phyloP scores from a whole-genome alignment of 257 asterid species.

The Solanum pinnatisectum region DNA sequence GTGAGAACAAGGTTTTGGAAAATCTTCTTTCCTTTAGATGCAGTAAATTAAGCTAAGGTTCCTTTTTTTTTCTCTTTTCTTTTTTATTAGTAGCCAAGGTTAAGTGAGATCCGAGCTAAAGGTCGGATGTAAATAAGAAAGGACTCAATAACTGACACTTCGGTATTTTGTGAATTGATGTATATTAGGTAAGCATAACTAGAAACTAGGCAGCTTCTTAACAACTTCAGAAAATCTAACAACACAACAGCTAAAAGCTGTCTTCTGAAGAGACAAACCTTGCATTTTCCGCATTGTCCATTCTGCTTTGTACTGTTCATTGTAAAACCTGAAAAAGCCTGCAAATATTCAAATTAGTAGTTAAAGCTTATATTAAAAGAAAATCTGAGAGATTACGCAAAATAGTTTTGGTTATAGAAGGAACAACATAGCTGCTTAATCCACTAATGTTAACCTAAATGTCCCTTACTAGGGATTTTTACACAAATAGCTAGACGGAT shows the following conservation, averaged over 20 bases:
- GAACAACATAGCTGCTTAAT: background rate
- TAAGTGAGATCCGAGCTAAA: background rate
- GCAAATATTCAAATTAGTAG: constrained; percentile 7
- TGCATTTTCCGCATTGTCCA: constrained; percentile 14
- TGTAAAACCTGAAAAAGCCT: constrained; percentile 28
- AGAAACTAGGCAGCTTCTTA: background rate
- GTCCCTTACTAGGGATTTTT: background rate
- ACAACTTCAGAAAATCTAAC: background rate
- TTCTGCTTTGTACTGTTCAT: background rate
- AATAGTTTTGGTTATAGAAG: background rate
- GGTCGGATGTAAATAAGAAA: background rate
- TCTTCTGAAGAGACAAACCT: constrained; percentile 22
- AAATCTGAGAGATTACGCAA: background rate
- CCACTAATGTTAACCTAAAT: background rate
- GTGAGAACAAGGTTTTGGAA: background rate
- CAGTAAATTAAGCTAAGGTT: background rate
- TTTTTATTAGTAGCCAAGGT: background rate
- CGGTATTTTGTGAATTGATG: background rate
- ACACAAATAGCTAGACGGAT: background rate
- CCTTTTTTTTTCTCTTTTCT: background rate
- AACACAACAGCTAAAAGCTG: background rate
- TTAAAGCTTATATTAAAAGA: background rate
- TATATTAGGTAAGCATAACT: background rate
- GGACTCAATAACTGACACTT: background rate
- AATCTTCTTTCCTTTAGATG: background rate